These are phyloP conservation scores for Chenopodium berlandieri DNA, from an alignment of 148 eudicot species.

Conservation along the genomic window DNA sequence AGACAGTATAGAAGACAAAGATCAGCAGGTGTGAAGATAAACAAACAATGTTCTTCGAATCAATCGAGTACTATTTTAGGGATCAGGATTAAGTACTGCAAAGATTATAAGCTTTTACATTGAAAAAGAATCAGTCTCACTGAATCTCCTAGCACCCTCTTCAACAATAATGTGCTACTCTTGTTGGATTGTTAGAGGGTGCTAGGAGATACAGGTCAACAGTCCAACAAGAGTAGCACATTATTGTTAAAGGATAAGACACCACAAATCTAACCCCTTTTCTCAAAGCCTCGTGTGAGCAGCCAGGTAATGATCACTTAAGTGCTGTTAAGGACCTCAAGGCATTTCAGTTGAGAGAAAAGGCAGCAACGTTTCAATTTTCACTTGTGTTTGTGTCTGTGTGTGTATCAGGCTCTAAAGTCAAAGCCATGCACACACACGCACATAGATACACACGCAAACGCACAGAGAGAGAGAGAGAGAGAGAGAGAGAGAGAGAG, in stretches of 20 bases:
- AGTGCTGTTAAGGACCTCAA: not conserved
- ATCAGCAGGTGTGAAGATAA: not conserved
- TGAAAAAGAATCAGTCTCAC: not conserved
- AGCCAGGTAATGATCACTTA: not conserved
- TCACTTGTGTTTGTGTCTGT: not conserved
- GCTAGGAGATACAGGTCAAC: no score
- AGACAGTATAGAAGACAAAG: not conserved
- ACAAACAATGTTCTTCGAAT: not conserved
- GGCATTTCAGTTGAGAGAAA: not conserved
- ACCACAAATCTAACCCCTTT: not conserved
- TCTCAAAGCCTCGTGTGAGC: not conserved
- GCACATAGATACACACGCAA: not conserved
- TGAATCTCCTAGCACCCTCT: not conserved
- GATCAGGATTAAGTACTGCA: not conserved
- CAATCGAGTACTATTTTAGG: not conserved
- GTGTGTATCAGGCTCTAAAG: not conserved
- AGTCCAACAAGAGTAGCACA: not conserved
- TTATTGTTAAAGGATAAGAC: not conserved
- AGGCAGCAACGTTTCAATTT: not conserved
- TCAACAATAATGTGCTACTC: no score
- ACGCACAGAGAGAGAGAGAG: not conserved
- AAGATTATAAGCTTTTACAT: not conserved
- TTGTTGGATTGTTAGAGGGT: no score
- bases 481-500: not conserved
- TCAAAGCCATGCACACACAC: not conserved